Evolutionary conservation across 495 filamentous ascomycete genomes (phyloP).

Genomic region (Penicillium macrosclerotiorum): DNA sequence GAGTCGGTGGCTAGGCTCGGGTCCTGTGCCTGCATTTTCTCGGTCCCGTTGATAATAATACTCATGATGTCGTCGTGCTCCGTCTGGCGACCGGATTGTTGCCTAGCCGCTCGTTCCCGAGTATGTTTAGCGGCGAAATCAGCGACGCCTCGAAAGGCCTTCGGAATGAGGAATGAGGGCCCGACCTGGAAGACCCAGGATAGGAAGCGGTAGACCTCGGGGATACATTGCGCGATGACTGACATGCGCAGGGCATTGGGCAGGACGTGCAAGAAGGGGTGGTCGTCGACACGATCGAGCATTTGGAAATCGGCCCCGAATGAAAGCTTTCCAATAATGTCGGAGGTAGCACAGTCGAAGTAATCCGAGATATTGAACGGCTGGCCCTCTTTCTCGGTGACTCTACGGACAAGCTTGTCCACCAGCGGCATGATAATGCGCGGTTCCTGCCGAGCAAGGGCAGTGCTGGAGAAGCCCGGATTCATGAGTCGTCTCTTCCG

Average conservation of each 20-base stretch:
- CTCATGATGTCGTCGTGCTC: conserved; percentile 1
- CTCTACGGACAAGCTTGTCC: conserved; percentile 1
- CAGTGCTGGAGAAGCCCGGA: neutral
- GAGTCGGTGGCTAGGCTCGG: conserved; percentile 4
- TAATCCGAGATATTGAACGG: conserved; percentile 5
- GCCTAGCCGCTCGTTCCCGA: neutral
- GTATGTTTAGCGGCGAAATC: neutral
- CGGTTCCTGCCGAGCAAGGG: neutral
- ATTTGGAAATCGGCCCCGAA: conserved; percentile 10
- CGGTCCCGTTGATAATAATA: conserved; percentile 4
- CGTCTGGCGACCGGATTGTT: neutral
- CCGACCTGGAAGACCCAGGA: neutral
- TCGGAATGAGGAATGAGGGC: neutral
- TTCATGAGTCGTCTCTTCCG: conserved; percentile 4
- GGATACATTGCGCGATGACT: conserved; percentile 6
- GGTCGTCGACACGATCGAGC: conserved; percentile 3
- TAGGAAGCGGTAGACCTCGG: conserved; percentile 1
- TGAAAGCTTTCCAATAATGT: conserved; percentile 8
- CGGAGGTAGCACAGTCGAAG: conserved; percentile 3
- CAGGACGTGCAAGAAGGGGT: conserved; percentile 11
- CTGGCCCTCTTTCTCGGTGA: neutral
- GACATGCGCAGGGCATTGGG: conserved; percentile 5
- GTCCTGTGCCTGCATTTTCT: conserved; percentile 5
- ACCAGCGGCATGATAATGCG: conserved; percentile 4
- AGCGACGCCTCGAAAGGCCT: neutral